Evolutionary conservation across 2,329 filamentous ascomycete genomes (phyloP).

Genomic region (Septoria linicola): DNA sequence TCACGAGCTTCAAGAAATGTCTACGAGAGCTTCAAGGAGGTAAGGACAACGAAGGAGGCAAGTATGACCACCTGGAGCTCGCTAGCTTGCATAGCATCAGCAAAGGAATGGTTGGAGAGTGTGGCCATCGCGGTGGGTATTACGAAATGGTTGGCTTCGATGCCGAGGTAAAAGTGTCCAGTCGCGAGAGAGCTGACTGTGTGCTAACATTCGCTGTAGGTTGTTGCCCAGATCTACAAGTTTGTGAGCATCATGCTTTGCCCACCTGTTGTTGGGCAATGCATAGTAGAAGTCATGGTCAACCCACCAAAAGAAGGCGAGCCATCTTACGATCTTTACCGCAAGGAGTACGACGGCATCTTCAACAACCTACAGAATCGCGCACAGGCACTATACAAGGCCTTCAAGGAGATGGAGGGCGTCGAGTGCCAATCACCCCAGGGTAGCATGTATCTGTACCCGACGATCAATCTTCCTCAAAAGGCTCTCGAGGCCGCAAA

Average conservation of each 20-base stretch:
- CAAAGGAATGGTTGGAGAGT: conserved; percentile 99
- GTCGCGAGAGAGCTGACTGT: not conserved
- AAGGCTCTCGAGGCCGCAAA: conserved; percentile 75
- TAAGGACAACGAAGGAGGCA: conserved; percentile 61
- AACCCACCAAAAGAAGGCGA: conserved; percentile 86
- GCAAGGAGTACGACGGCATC: conserved; percentile 80
- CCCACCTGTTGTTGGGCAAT: conserved; percentile 92
- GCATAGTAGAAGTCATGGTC: conserved; percentile 95
- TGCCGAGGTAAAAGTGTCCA: conserved; percentile 33
- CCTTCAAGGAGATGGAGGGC: conserved; percentile 93
- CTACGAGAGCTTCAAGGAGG: conserved; percentile 75
- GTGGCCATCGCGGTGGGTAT: conserved; percentile 94
- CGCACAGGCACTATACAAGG: conserved; percentile 81
- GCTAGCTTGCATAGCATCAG: conserved; percentile 89
- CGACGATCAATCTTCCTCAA: conserved; percentile 75
- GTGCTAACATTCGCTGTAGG: conserved; percentile 48
- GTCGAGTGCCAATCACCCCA: conserved; percentile 87
- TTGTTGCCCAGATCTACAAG: conserved; percentile 95
- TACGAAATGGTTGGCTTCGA: conserved; percentile 95
- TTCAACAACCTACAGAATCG: conserved; percentile 74
- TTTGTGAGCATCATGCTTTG: conserved; percentile 97
- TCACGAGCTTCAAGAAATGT: conserved; percentile 91
- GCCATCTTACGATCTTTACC: conserved; percentile 79
- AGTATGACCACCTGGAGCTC: conserved; percentile 83
- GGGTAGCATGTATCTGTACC: conserved; percentile 99